Percentiles rank a stretch among this genome's conserved stretches.
These are phyloP conservation scores for Wickerhamomyces bovis DNA, from an alignment of 805 yeast genomes.

Conservation along the genomic window DNA sequence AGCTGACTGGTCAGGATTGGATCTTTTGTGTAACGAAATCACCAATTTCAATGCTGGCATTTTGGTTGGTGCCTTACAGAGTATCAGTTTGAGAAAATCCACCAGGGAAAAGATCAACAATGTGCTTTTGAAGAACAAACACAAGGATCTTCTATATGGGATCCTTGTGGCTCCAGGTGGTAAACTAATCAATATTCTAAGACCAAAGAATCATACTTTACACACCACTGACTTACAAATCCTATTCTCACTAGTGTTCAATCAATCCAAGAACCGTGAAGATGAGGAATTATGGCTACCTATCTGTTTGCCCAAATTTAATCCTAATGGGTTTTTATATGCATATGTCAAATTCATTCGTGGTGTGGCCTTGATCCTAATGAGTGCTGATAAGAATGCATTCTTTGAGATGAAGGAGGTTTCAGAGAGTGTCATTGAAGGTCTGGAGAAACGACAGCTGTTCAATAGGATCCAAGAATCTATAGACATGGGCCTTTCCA, in stretches of 20 bases:
- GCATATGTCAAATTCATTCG: slow-evolving; percentile 65
- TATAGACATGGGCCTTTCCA: slow-evolving; percentile 32
- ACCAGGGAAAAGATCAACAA: slow-evolving; percentile 52
- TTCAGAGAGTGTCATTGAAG: slow-evolving; percentile 44
- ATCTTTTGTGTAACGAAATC: slow-evolving; percentile 52
- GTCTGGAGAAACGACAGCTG: slow-evolving; percentile 32
- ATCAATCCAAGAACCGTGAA: slow-evolving; percentile 27
- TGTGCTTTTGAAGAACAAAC: slow-evolving; percentile 41
- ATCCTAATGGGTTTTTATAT: slow-evolving; percentile 80
- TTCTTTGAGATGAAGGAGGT: slow-evolving; percentile 70
- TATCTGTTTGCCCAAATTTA: slow-evolving; percentile 85
- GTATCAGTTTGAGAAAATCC: slow-evolving; percentile 51
- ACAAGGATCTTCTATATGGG: slow-evolving; percentile 66
- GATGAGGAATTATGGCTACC: slow-evolving; percentile 90
- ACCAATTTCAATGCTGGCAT: slow-evolving; percentile 51
- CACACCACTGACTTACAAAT: slow-evolving; percentile 79
- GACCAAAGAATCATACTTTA: slow-evolving; percentile 73
- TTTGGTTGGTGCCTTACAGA: slow-evolving; percentile 59
- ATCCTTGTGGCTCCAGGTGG: slow-evolving; percentile 59
- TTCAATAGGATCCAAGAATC: slow-evolving; percentile 33
- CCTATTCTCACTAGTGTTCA: slow-evolving; percentile 63
- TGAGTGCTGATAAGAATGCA: slow-evolving; percentile 59
- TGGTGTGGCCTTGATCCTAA: slow-evolving; percentile 37
- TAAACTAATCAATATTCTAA: slow-evolving; percentile 59
- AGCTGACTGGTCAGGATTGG: slow-evolving; percentile 67